Conservation (phyloP, 179 eudicot species). For the Carnegiea gigantea region DNA sequence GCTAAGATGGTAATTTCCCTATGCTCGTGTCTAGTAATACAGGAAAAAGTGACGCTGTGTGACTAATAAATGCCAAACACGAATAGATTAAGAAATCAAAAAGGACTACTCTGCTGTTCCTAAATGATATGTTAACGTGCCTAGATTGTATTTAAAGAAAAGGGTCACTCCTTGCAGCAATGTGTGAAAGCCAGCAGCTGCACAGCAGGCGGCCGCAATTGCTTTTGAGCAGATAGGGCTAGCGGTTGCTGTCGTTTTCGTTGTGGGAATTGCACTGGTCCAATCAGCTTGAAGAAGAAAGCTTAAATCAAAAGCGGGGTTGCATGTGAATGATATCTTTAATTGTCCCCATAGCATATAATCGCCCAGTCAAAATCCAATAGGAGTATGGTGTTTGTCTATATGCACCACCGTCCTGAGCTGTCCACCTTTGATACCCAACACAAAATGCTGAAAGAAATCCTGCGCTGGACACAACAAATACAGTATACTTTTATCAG, state of each 20-base stretch:
- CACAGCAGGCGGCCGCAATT: slow-evolving; percentile 20
- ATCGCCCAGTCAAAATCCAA: slow-evolving; percentile 2
- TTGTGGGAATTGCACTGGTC: slow-evolving; percentile 4
- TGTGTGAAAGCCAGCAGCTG: slow-evolving; percentile 16
- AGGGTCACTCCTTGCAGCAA: slow-evolving; percentile 15
- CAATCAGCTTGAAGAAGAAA: slow-evolving; percentile 15
- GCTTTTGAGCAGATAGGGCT: neutral
- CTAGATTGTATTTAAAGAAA: neutral
- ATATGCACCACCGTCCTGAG: neutral
- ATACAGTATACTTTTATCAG: neutral
- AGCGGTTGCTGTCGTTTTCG: slow-evolving; percentile 5
- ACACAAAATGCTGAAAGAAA: neutral
- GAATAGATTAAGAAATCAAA: neutral
- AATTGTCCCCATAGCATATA: neutral
- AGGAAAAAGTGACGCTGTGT: neutral
- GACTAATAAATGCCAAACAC: neutral
- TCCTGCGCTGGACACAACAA: neutral
- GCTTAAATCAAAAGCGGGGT: slow-evolving; percentile 3
- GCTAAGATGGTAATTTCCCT: neutral
- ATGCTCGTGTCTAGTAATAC: neutral
- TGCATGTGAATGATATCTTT: neutral
- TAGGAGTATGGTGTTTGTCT: neutral
- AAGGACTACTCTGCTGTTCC: neutral
- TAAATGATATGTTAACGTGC: neutral
- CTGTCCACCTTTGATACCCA: neutral